phyloP scores from a whole-genome alignment of 225 moss, liverwort and hornwort species.

The Takakia lepidozioides region DNA sequence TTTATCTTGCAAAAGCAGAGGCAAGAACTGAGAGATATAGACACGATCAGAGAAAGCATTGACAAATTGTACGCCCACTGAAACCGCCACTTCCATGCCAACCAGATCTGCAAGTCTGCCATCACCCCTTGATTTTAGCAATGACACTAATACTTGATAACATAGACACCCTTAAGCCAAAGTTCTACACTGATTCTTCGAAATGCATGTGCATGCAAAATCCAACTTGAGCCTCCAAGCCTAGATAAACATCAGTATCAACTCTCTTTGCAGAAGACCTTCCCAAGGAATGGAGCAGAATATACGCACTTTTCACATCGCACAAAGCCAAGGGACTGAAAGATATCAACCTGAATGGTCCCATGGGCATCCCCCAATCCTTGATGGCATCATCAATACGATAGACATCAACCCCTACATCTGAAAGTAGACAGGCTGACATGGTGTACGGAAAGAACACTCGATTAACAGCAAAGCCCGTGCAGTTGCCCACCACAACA shows the following conservation, averaged over 20 bases:
- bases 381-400: conserved; percentile 87
- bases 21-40: conserved; percentile 47
- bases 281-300: too few species aligned
- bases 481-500: conserved; percentile 94
- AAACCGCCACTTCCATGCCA: conserved; percentile 69
- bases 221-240: too few species aligned
- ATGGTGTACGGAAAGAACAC: conserved; percentile 93
- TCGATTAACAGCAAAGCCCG: conserved; percentile 96
- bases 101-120: conserved; percentile 88
- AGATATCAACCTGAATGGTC: conserved; percentile 84
- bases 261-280: too few species aligned
- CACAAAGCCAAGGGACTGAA: too few species aligned
- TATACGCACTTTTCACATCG: too few species aligned
- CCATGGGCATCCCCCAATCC: conserved; percentile 99
- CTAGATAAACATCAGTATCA: too few species aligned
- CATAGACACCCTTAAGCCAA: too few species aligned
- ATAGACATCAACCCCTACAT: conserved; percentile 81
- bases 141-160: too few species aligned
- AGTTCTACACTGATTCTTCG: too few species aligned
- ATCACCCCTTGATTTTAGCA: conserved; percentile 6
- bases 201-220: too few species aligned
- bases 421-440: conserved; percentile 65
- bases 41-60: conserved; percentile 56
- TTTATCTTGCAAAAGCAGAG: conserved; percentile 53
- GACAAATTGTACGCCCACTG: conserved; percentile 69